Evolutionary conservation across 148 eudicot species (phyloP).

Genomic region (Silene conica): DNA sequence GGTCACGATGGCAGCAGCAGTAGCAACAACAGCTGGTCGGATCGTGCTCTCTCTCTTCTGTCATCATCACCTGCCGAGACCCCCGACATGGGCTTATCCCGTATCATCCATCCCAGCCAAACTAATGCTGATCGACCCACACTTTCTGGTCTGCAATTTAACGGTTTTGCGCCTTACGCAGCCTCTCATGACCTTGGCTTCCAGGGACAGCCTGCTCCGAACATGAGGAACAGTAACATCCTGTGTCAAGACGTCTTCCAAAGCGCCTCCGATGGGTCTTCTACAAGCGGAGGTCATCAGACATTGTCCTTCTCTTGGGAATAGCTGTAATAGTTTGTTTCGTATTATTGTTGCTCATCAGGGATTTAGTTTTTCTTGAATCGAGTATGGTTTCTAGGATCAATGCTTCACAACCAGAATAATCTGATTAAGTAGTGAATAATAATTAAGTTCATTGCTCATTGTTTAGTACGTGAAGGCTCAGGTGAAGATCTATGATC

Average conservation of each 20-base stretch:
- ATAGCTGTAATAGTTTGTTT: background rate
- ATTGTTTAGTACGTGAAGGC: no score
- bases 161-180: slow-evolving; percentile 32
- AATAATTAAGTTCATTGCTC: slow-evolving; percentile 7
- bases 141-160: slow-evolving; percentile 27
- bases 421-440: slow-evolving; percentile 2
- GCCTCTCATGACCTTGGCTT: slow-evolving; percentile 29
- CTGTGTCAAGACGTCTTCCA: slow-evolving; percentile 49
- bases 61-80: slow-evolving; percentile 65
- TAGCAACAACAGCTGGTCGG: slow-evolving; percentile 25
- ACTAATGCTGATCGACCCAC: slow-evolving; percentile 24
- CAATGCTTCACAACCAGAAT: background rate
- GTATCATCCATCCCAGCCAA: slow-evolving; percentile 35
- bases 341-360: background rate
- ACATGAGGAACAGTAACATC: slow-evolving; percentile 18
- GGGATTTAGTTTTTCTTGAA: slow-evolving; percentile 4
- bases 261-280: slow-evolving; percentile 32
- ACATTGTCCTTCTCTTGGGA: slow-evolving; percentile 19
- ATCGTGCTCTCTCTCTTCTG: slow-evolving; percentile 99
- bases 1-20: slow-evolving; percentile 29
- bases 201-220: slow-evolving; percentile 24
- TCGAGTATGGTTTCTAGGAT: slow-evolving; percentile 2
- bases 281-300: slow-evolving; percentile 16
- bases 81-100: slow-evolving; percentile 42
- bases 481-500: no score